Base-by-base conservation (phyloP, 257 asterid genomes). In the Solanum clarkiae region DNA sequence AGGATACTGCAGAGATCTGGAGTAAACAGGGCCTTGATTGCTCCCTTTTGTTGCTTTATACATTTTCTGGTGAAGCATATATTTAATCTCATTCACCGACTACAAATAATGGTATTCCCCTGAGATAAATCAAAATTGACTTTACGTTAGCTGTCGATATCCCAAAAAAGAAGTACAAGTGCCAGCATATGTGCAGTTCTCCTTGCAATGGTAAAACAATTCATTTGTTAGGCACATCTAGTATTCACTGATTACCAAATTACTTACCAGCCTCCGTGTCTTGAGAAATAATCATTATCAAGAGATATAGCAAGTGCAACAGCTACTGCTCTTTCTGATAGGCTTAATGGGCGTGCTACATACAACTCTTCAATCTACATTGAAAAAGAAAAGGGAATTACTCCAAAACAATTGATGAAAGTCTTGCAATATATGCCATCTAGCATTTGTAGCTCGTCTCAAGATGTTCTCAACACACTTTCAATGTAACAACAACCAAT, bases 181-280 rank as follows among this genome's bases (percentile, higher is more conserved):
- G 72, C 44, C 15, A 20, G 72, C 74, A 68, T 7, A 81, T 85
- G 29, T 29, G 36, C 14, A 11, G 24, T 6, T 32, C 2, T 9
- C 47, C 42, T 60, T n/a, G 3, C 54, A 55, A n/a, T 26, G 66
- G 63, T 13, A 10, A 83, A 47, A 44, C 81, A 84, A 44, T 83
- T 83, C 55, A 29, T 45, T 65, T 12, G 24, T 66, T 81, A 70
- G 45, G 66, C 53, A 85, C 3, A 24, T 59, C 74, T 72, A 83
- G 36, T 17, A 70, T 83, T 69, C 45, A 85, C 49, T 10, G 53
- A 57, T 13, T 68, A 85, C 18, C 24, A 80, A 84, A 82, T 20
- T 82, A 81, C 97, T 94, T 87, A 95, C 99, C 94, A 90, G 96
- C 98, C 98, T 68, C 98, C 98, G 26, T 93, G 99, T 84, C 96